phyloP scores from a whole-genome alignment of 1,139 yeast species.

The Entelexis paramagnoliae region DNA sequence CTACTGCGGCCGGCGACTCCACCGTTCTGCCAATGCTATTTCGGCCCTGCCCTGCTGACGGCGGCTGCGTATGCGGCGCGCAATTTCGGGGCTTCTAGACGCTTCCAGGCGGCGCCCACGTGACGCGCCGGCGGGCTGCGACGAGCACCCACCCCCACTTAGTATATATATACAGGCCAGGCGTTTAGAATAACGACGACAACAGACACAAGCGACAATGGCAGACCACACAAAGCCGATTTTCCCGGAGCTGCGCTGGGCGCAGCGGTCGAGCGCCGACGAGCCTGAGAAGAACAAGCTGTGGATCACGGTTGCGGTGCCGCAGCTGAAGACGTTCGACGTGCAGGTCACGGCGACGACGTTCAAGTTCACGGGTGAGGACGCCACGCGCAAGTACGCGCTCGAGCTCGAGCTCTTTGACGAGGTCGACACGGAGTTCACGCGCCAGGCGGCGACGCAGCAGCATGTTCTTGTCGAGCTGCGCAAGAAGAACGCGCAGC shows the following conservation, averaged over 20 bases:
- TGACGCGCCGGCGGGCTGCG: background rate
- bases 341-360: constrained; percentile 51
- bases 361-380: constrained; percentile 43
- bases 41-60: no score
- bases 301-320: constrained; percentile 61
- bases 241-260: constrained; percentile 47
- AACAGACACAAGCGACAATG: background rate
- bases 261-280: constrained; percentile 75
- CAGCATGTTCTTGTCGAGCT: constrained; percentile 60
- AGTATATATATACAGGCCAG: background rate
- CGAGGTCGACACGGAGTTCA: constrained; percentile 57
- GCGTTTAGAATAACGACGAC: background rate
- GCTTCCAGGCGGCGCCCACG: constrained; percentile 2
- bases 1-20: no score
- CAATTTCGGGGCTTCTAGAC: background rate
- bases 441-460: constrained; percentile 55
- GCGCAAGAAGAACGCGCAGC: constrained; percentile 55
- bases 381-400: constrained; percentile 38
- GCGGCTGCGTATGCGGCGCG: no score
- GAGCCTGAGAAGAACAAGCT: constrained; percentile 66
- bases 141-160: background rate
- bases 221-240: constrained; percentile 12
- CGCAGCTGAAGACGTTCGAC: constrained; percentile 57
- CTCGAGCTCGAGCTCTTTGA: constrained; percentile 61
- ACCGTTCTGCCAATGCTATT: no score